Evolutionary conservation across 2,329 filamentous ascomycete species (phyloP).

Genomic region (Tolypocladium pustulatum): DNA sequence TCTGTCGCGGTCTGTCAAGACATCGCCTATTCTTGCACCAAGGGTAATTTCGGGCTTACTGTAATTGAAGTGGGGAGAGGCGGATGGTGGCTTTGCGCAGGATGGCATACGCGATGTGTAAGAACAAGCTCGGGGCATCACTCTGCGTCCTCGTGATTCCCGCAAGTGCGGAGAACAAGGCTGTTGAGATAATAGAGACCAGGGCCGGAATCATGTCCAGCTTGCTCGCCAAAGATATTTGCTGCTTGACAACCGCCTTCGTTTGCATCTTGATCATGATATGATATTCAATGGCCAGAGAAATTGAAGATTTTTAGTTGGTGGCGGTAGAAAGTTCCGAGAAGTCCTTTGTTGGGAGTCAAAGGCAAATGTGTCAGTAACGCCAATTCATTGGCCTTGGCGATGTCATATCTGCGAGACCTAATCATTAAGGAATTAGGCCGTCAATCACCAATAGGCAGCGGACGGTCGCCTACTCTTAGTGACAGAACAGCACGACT

Average conservation of each 20-base stretch:
- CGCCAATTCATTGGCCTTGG: too few species aligned
- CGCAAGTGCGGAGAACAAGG: background rate
- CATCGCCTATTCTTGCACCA: background rate
- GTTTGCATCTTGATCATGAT: background rate
- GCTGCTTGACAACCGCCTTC: background rate
- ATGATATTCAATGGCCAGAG: too few species aligned
- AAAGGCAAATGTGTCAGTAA: too few species aligned
- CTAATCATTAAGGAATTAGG: too few species aligned
- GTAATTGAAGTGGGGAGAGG: constrained; percentile 9
- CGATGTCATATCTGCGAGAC: too few species aligned
- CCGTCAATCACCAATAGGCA: background rate
- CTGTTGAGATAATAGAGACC: constrained; percentile 2
- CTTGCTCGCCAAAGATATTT: constrained; percentile 4
- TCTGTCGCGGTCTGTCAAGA: constrained; percentile 1
- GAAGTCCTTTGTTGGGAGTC: background rate
- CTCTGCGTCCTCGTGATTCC: background rate
- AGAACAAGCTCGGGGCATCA: constrained; percentile 9
- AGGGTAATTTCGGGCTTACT: constrained; percentile 1
- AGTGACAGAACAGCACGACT: background rate
- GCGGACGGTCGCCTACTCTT: background rate
- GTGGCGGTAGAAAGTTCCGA: background rate
- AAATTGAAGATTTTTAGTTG: background rate
- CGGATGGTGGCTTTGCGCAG: constrained; percentile 8
- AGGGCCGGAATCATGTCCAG: constrained; percentile 10
- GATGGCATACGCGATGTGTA: constrained; percentile 11